phyloP scores from a whole-genome alignment of 106 monocot genomes.

The Vanilla planifolia region DNA sequence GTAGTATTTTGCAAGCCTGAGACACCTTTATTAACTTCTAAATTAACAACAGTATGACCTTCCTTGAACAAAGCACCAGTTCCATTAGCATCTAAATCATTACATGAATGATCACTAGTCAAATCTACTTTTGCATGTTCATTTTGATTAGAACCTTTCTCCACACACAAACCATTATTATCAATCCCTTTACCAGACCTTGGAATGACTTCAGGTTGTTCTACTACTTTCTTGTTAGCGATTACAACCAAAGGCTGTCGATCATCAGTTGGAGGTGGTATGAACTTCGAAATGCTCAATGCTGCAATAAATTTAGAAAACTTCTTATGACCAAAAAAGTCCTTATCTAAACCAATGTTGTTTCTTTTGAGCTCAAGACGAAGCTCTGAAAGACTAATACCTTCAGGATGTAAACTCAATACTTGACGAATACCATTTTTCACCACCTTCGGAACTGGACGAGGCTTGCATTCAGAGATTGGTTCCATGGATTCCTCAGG shows the following conservation, averaged over 20 bases:
- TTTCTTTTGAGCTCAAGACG: slow-evolving; percentile 43
- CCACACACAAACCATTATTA: slow-evolving; percentile 6
- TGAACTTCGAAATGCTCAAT: slow-evolving; percentile 44
- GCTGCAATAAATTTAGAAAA: slow-evolving; percentile 58
- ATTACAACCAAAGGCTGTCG: slow-evolving; percentile 38
- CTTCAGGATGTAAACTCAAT: slow-evolving; percentile 54
- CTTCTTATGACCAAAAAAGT: slow-evolving; percentile 68
- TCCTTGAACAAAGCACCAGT: not conserved
- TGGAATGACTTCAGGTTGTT: slow-evolving; percentile 15
- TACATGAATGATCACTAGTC: not conserved
- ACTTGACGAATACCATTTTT: slow-evolving; percentile 45
- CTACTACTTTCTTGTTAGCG: slow-evolving; percentile 14
- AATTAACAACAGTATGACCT: slow-evolving; percentile 6
- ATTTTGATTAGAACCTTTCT: not conserved
- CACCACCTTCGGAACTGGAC: slow-evolving; percentile 44
- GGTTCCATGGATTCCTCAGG: slow-evolving; percentile 37
- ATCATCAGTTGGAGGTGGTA: slow-evolving; percentile 28
- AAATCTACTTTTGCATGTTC: not conserved
- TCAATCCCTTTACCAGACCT: slow-evolving; percentile 16
- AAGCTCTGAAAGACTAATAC: slow-evolving; percentile 44
- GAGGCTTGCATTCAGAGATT: slow-evolving; percentile 40
- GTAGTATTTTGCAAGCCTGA: not conserved
- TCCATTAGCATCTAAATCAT: slow-evolving; percentile 6
- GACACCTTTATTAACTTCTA: slow-evolving; percentile 7
- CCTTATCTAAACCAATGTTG: slow-evolving; percentile 48